Evolutionary conservation across 768 basidiomycete genomes (phyloP), one percentile per base, ranked within the genome.

Genomic region (Erythrobasidium yunnanense): DNA sequence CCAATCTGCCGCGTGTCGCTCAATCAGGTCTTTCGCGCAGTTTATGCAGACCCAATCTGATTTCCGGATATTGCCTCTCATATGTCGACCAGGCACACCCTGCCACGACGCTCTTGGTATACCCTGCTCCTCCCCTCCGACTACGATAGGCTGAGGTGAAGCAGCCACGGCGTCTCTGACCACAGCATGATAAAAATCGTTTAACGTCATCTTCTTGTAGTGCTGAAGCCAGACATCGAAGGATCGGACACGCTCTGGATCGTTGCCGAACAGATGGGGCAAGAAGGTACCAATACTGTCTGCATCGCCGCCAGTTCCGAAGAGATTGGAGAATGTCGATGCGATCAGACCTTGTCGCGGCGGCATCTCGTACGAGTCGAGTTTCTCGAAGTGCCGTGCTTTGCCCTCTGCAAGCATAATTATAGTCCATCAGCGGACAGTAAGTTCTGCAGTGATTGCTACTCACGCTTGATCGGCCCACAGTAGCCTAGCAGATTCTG

Each of bases 381-480:
- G 60, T 13, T 38, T 29, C 25, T 63, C 42, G 32, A 63, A 63
- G 47, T 49, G 47, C 18, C 60, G 45, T n/a, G 60, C 46, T 17
- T 63, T 46, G 22, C 60, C 25, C 27, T 63, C 45, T 51, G 32
- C 17, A 33, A 11, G 34, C 13, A 58, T 8, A 58, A 58, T 32
- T n/a, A 58, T 34, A 57, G 38, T 34, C 2, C 17, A 34, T 17
- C 20, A 34, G 15, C 22, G n/a, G 7, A 23, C 34, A 11, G 8
- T 29, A 8, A 55, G 8, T 30, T 23, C 22, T 30, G 29, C 15
- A 8, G 32, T 32, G 35, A 58, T 2, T 8, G 4, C 34, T 18
- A 55, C 60, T 49, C 38, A 63, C 60, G 60, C 30, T 63, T 63
- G 47, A 63, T 63, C 20, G 60, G 60, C 13, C 60, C 60, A 63